Base-by-base conservation (phyloP, 179 eudicot genomes). In the Drosera spatulata region DNA sequence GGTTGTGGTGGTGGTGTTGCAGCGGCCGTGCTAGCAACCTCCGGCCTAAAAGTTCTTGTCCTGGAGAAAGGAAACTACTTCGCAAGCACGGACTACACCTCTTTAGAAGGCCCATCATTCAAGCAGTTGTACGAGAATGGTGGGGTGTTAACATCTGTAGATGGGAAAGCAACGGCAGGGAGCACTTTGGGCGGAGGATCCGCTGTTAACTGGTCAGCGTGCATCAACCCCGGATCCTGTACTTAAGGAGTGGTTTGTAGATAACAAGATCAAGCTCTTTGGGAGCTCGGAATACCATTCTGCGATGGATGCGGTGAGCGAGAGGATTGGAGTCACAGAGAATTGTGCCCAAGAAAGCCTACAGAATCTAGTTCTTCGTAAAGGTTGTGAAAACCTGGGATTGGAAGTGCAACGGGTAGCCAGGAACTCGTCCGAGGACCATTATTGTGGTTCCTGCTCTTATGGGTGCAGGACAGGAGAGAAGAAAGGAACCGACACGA, bases 1-100 rank as follows among this genome's bases (percentile, higher is more conserved):
- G 96, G 96, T 33, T 82, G 84, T 39, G 96, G 93, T 1, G 93
- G 93, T 6, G 91, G 88, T 2, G 93, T 87, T 59, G 85, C 89
- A 10, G 96, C 96, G 2, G 82, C 85, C 3, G 59, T 80, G 58
- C 85, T 87, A 6, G 86, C 96, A 0, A 71, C 64, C 13, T 64
- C 81, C 0, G 93, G 96, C 38, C 66, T 69, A 11, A 87, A 85
- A 70, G 93, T 87, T 4, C 42, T 87, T 39, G 71, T 87, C 57
- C 46, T 87, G 7, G 96, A 87, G 60, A 85, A 81, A 69, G 96
- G 96, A 33, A 77, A 77, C 53, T 87, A 87, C 73, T 87, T 80
- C 60, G 67, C 61, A 4, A 50, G 77, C 3, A 64, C 66, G 49
- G 93, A 87, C 68, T 85, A 79, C 68, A 73, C 93, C 0, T 69